phyloP scores from a whole-genome alignment of 495 filamentous ascomycete species.

The Podospora fimiseda region DNA sequence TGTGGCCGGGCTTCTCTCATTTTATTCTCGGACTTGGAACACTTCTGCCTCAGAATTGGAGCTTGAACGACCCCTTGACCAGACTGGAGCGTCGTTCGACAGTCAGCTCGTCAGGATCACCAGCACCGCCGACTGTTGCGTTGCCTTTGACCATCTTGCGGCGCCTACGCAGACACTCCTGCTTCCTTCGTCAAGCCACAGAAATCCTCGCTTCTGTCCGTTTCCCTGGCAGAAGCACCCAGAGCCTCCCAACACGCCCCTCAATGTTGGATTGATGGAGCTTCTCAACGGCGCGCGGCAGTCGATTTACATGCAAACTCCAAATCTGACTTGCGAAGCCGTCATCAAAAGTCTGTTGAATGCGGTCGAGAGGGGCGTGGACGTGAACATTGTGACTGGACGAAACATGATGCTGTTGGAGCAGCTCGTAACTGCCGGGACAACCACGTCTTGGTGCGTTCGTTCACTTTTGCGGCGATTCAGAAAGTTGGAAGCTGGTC shows the following conservation, averaged over 20 bases:
- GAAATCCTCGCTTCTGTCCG: slow-evolving; percentile 48
- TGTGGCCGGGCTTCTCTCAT: slow-evolving; percentile 47
- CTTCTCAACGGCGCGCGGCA: slow-evolving; percentile 45
- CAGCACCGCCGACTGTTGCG: slow-evolving; percentile 16
- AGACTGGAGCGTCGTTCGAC: no score
- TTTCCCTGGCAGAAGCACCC: slow-evolving; percentile 39
- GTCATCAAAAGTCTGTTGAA: slow-evolving; percentile 49
- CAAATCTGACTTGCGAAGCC: slow-evolving; percentile 59
- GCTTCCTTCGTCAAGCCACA: slow-evolving; percentile 62
- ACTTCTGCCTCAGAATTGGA: no score
- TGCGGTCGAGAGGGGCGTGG: slow-evolving; percentile 52
- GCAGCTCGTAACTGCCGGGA: slow-evolving; percentile 64
- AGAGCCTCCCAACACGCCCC: slow-evolving; percentile 54
- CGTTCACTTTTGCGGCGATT: slow-evolving; percentile 46
- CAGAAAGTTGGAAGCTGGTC: slow-evolving; percentile 18
- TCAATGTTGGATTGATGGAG: slow-evolving; percentile 56
- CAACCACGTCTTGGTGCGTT: slow-evolving; percentile 54
- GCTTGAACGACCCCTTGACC: no score
- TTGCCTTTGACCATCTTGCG: neutral
- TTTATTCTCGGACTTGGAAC: slow-evolving; percentile 58
- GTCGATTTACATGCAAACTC: slow-evolving; percentile 60
- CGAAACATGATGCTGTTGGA: slow-evolving; percentile 64
- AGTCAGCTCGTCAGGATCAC: neutral
- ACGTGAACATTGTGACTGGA: slow-evolving; percentile 58
- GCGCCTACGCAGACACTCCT: slow-evolving; percentile 45